phyloP scores from a whole-genome alignment of 1,284 basidiomycete genomes.

The Ceratobasidium sp. region DNA sequence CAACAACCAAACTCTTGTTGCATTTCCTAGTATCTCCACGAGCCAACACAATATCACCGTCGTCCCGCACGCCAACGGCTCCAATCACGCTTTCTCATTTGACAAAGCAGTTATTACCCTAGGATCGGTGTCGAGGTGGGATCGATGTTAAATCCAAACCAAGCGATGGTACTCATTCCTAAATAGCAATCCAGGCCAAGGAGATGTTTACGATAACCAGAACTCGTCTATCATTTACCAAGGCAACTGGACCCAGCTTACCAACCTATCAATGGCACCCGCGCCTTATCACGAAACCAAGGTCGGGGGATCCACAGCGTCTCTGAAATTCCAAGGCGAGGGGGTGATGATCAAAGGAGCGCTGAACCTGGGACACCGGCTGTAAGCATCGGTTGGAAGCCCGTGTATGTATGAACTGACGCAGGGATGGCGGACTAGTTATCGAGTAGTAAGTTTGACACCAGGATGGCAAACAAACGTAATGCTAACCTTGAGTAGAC shows the following conservation, averaged over 20 bases:
- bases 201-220: constrained; percentile 11
- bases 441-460: constrained; percentile 4
- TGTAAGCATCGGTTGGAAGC: constrained; percentile 1
- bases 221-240: constrained; percentile 15
- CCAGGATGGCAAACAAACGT: not conserved
- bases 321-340: constrained; percentile 13
- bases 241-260: constrained; percentile 6
- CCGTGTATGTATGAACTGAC: not conserved
- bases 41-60: constrained; percentile 11
- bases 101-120: constrained; percentile 8
- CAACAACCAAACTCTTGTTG: not conserved
- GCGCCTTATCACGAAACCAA: constrained; percentile 17
- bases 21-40: not conserved
- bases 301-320: not conserved
- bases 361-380: not conserved
- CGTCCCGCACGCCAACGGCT: not conserved
- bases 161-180: not conserved
- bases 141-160: not conserved
- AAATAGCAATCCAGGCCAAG: not conserved
- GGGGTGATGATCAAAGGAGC: constrained; percentile 1
- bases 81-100: constrained; percentile 6
- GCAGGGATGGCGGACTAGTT: not conserved
- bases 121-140: not conserved
- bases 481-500: not conserved
- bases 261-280: not conserved